Conservation (phyloP, 306 rosid species). For the Vigna hirtella region DNA sequence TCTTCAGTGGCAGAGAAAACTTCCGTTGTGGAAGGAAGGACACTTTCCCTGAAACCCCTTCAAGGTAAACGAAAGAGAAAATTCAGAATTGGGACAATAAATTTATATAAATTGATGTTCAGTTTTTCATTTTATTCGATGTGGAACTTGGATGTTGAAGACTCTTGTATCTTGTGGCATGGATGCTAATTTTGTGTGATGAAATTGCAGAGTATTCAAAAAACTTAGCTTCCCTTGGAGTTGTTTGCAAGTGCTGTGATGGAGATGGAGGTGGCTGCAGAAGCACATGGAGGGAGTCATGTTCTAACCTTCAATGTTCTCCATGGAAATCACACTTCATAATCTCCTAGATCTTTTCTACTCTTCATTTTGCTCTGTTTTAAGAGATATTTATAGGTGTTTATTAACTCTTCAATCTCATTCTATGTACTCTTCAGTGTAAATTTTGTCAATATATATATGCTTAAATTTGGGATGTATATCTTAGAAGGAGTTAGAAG, state of each 20-base stretch:
- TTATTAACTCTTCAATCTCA: background rate
- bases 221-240: slow-evolving; percentile 49
- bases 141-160: too few relatives aligned
- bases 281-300: slow-evolving; percentile 57
- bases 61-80: slow-evolving; percentile 35
- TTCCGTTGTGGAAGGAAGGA: slow-evolving; percentile 45
- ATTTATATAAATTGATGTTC: too few relatives aligned
- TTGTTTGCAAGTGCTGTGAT: slow-evolving; percentile 69
- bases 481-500: background rate
- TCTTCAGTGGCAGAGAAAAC: slow-evolving; percentile 39
- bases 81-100: too few relatives aligned
- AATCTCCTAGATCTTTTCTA: background rate
- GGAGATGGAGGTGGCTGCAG: slow-evolving; percentile 56
- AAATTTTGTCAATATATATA: slow-evolving; percentile 28
- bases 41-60: slow-evolving; percentile 46
- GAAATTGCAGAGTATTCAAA: slow-evolving; percentile 39
- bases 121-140: too few relatives aligned
- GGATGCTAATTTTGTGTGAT: slow-evolving; percentile 24
- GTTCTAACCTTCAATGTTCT: slow-evolving; percentile 55
- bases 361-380: background rate
- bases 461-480: slow-evolving; percentile 12
- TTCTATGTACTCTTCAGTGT: background rate
- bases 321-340: slow-evolving; percentile 58
- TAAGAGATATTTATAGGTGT: background rate
- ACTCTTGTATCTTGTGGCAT: background rate